A percentile compares a stretch with the other conserved stretches of the same genome.
Conservation (phyloP, 176 grass and related monocot species). For the Eragrostis curvula region DNA sequence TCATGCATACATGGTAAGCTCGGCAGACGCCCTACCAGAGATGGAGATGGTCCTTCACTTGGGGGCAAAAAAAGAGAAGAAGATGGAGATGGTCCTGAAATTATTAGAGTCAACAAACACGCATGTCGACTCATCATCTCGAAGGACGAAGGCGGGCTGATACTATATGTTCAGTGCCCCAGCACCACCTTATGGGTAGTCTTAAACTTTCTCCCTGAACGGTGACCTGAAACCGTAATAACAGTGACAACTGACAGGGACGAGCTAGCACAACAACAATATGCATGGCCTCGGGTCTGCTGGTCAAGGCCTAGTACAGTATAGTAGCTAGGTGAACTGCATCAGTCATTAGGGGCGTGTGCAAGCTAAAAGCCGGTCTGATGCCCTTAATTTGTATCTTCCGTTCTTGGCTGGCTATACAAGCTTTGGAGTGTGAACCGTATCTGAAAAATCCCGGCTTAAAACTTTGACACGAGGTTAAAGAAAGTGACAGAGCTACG, state of each 20-base stretch:
- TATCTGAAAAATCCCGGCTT: neutral
- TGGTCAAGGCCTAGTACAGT: neutral
- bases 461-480: neutral
- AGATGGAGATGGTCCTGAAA: conserved; percentile 4
- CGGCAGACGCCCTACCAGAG: neutral
- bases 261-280: neutral
- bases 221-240: conserved; percentile 18
- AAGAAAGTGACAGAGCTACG: neutral
- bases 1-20: neutral
- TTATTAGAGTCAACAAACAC: conserved; percentile 39
- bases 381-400: neutral
- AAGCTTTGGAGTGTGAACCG: neutral
- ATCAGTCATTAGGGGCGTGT: conserved; percentile 6
- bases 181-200: conserved; percentile 25
- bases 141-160: neutral
- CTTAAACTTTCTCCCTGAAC: conserved; percentile 14
- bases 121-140: neutral
- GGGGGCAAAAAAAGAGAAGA: too few relatives aligned
- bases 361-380: neutral
- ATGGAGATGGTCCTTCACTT: too few relatives aligned
- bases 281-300: neutral
- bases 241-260: neutral
- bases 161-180: neutral
- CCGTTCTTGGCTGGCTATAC: neutral
- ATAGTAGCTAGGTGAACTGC: conserved; percentile 1